These are phyloP conservation scores for Verticillium nonalfalfae DNA, from an alignment of 2,329 filamentous ascomycete species.

Conservation along the genomic window DNA sequence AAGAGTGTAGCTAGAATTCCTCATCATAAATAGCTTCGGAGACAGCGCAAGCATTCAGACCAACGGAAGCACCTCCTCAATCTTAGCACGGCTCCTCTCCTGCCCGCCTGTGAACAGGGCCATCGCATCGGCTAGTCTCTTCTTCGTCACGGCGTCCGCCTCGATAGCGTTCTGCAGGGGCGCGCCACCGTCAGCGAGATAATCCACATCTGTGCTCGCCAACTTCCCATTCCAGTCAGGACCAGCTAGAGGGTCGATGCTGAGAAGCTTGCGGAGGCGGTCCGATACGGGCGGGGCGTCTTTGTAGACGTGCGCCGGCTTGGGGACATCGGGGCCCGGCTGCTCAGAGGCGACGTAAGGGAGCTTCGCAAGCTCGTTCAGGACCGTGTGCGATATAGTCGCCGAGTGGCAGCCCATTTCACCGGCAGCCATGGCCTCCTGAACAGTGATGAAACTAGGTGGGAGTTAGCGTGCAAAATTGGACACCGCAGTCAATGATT, in stretches of 20 bases:
- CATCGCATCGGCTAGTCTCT: constrained; percentile 30
- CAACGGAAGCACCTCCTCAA: constrained; percentile 24
- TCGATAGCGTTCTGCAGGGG: constrained; percentile 35
- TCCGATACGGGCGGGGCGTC: constrained; percentile 22
- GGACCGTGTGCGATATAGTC: constrained; percentile 32
- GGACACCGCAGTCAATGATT: not conserved
- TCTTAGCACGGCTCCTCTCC: constrained; percentile 27
- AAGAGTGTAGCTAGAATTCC: not conserved
- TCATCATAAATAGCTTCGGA: not conserved
- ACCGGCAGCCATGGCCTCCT: constrained; percentile 38
- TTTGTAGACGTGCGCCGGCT: constrained; percentile 31
- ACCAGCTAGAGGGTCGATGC: constrained; percentile 30
- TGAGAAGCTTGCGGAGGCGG: constrained; percentile 25
- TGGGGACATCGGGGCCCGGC: constrained; percentile 29
- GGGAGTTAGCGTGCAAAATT: not conserved
- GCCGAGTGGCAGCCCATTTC: constrained; percentile 40
- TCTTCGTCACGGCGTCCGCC: constrained; percentile 26
- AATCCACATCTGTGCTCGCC: constrained; percentile 33
- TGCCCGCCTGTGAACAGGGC: constrained; percentile 32
- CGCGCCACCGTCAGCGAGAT: constrained; percentile 35
- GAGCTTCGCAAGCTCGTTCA: constrained; percentile 30
- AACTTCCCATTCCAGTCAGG: constrained; percentile 30
- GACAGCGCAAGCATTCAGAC: constrained; percentile 2
- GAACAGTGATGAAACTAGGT: constrained; percentile 30
- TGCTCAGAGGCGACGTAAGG: constrained; percentile 27